Base-by-base conservation (phyloP, 352 stramenopile genomes). In the Thraustochytrium sp. region DNA sequence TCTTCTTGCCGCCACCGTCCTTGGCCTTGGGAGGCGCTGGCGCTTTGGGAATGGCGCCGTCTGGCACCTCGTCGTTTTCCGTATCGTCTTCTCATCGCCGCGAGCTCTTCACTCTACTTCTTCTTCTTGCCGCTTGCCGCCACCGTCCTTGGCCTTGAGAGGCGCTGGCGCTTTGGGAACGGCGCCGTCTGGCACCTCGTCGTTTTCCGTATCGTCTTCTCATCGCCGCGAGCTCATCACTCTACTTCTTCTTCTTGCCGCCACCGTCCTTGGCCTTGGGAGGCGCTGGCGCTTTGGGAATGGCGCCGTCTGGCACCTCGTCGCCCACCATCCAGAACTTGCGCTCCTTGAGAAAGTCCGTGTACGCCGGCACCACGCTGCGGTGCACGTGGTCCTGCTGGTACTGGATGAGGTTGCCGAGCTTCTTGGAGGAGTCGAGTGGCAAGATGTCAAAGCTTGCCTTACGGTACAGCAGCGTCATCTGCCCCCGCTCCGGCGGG, bases 251-350 rank as follows among this genome's bases (percentile, higher is more conserved):
- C 46, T 63, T 63, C 31, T 80, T 80, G 9, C 40, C 40, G n/a
- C 68, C 68, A 51, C 51, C 53, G 23, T 42, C 51, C 46, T 61
- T 65, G 46, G 68, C 26, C 53, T 80, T 80, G 37, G 68, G 44
- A 8, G 68, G 44, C 31, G 44, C 68, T n/a, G 68, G 68, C 21
- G 40, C 68, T 31, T 80, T 80, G 2, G 68, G 68, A 72, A 80
- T 80, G 26, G 68, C 68, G 11, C 68, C 68, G 34, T 80, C 68
- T 3, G 68, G 68, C 9, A 80, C 53, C 23, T 80, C 68, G 31
- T 80, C 68, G 37, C 68, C 68, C 11, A 51, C 34, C 68, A 80
- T 80, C 68, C 68, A 80, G 49, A 80, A 80, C 53, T 80, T 80
- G 34, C 68, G 48, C 48, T 80, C 68, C 31, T 53, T 46, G 21